phyloP scores from a whole-genome alignment of 1,284 basidiomycete species.

The Moesziomyces sp. region DNA sequence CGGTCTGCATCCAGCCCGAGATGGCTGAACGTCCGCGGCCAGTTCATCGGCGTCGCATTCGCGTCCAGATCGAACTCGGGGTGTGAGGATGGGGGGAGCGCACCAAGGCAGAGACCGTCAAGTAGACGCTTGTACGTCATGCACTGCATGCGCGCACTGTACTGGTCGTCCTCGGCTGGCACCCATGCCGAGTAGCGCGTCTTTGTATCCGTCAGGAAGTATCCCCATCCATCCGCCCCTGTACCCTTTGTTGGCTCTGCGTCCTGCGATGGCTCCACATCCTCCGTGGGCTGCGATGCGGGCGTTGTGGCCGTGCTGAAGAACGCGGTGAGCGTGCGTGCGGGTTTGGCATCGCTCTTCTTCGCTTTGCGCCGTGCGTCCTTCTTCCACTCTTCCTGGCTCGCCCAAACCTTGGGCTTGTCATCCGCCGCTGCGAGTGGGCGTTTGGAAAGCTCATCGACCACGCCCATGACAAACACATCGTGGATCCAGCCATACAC shows the following conservation, averaged over 20 bases:
- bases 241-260: too few relatives aligned
- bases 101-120: slow-evolving; percentile 42
- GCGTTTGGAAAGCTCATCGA: slow-evolving; percentile 58
- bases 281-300: background rate
- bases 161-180: slow-evolving; percentile 49
- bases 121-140: slow-evolving; percentile 63
- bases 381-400: slow-evolving; percentile 56
- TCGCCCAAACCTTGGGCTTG: slow-evolving; percentile 20
- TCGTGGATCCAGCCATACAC: slow-evolving; percentile 59
- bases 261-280: background rate
- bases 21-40: slow-evolving; percentile 9
- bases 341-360: background rate
- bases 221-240: slow-evolving; percentile 13
- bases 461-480: slow-evolving; percentile 55
- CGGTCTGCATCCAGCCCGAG: slow-evolving; percentile 32
- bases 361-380: slow-evolving; percentile 14
- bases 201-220: slow-evolving; percentile 60
- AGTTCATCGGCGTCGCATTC: slow-evolving; percentile 39
- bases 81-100: slow-evolving; percentile 5
- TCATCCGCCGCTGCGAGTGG: background rate
- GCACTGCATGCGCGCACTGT: slow-evolving; percentile 54
- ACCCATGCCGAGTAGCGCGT: slow-evolving; percentile 49
- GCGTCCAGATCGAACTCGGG: slow-evolving; percentile 17
- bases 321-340: slow-evolving; percentile 16
- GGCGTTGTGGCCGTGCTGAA: slow-evolving; percentile 6